Percentiles rank a stretch among this genome's conserved stretches.
Conservation (phyloP, 805 yeast genomes). For the Lipomyces sp. region DNA sequence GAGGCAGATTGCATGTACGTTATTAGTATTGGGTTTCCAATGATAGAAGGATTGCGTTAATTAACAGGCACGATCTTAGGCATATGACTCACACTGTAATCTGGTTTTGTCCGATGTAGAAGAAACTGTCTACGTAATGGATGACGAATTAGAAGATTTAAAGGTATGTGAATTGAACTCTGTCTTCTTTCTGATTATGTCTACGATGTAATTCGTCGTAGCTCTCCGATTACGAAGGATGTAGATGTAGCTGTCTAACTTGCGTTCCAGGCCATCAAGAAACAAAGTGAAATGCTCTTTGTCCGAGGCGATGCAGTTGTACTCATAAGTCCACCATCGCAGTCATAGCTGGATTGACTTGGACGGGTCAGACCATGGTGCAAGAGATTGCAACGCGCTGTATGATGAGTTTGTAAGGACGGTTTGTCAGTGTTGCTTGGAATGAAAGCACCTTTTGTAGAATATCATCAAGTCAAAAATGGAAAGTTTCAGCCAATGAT, state of each 20-base stretch:
- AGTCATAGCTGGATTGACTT: conserved; percentile 10
- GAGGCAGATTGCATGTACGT: conserved; percentile 81
- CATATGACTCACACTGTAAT: conserved; percentile 96
- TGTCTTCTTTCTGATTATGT: neutral
- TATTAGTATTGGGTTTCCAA: neutral
- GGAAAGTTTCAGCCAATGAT: neutral
- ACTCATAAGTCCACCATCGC: conserved; percentile 60
- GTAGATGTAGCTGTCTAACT: neutral
- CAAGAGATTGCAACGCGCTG: neutral
- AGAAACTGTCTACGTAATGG: conserved; percentile 73
- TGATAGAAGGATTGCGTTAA: neutral
- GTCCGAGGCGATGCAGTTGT: conserved; percentile 98
- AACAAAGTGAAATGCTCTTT: conserved; percentile 80
- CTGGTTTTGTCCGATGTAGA: conserved; percentile 91
- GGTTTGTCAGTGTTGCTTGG: neutral
- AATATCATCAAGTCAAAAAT: neutral
- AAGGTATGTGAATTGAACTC: conserved; percentile 16
- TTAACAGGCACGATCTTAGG: conserved; percentile 46
- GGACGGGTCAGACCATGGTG: neutral
- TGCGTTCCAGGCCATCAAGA: conserved; percentile 53
- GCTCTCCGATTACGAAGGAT: too few relatives aligned
- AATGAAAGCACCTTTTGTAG: neutral
- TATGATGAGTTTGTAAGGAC: neutral
- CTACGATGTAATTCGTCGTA: neutral
- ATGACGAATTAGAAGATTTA: conserved; percentile 51